These are phyloP conservation scores for Flaveria floridana DNA, from an alignment of 140 eudicot species.

Conservation along the genomic window DNA sequence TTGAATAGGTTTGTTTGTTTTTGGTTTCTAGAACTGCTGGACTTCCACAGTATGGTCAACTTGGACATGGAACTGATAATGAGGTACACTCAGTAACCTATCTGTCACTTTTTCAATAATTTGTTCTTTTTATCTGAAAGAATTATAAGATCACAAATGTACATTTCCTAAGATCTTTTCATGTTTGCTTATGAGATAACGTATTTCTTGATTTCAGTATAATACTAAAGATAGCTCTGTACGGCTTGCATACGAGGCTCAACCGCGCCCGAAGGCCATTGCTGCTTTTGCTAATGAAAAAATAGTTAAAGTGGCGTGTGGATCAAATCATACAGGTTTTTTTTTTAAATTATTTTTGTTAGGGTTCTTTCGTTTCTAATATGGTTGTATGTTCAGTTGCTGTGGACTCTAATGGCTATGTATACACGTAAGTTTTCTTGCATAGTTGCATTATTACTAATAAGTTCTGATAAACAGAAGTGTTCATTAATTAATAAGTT, in stretches of 20 bases:
- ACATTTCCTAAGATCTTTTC: not conserved
- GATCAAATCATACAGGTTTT: constrained; percentile 94
- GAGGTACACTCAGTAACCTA: constrained; percentile 55
- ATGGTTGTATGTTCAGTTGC: constrained; percentile 59
- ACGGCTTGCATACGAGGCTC: constrained; percentile 91
- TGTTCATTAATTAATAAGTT: not conserved
- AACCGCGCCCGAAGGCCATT: constrained; percentile 85
- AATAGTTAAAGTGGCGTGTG: constrained; percentile 94
- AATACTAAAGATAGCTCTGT: constrained; percentile 96
- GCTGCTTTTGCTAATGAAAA: constrained; percentile 72
- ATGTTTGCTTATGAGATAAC: not conserved
- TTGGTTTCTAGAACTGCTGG: constrained; percentile 81
- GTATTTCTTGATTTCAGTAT: constrained; percentile 46
- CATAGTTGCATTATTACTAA: not conserved
- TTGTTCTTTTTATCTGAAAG: not conserved
- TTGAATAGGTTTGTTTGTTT: constrained; percentile 12
- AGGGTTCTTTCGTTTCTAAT: constrained; percentile 20
- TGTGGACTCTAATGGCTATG: constrained; percentile 86
- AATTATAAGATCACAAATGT: not conserved
- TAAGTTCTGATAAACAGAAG: not conserved
- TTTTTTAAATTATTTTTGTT: not conserved
- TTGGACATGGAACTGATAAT: constrained; percentile 92
- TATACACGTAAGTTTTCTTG: constrained; percentile 81
- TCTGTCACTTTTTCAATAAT: not conserved
- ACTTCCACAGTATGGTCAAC: constrained; percentile 98